Base-by-base conservation (phyloP, 2,329 filamentous ascomycete genomes). In the Cladosporium sp. region DNA sequence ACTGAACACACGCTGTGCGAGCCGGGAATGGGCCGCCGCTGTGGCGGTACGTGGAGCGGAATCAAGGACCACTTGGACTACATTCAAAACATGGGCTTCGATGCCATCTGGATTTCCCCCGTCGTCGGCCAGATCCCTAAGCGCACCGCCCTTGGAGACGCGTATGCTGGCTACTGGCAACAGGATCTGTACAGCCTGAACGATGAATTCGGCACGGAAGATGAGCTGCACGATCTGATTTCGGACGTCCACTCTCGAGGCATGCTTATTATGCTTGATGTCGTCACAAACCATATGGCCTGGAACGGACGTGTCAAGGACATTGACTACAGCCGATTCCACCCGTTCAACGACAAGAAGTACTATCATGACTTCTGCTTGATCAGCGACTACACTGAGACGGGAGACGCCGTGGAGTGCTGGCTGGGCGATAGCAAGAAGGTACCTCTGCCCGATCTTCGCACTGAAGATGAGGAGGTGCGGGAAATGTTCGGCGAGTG, bases 331-430 rank as follows among this genome's bases (percentile, higher is more conserved):
- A 70, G 68, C 51, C 59, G 66, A 13, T 75, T 77, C 38, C 66
- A 71, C 18, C 75, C 79, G 7, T 80, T 84, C 58, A 76, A 84
- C 62, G 67, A 77, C 22, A 52, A 72, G 15, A 73, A 72, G 19
- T 82, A 82, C 57, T 87, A 79, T 66, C 82, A 87, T 61, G 38
- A 74, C 1, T 78, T 75, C 59, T 86, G 84, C 65, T 59, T 61
- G 3, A 72, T 80, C 46, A 61, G 84, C 62, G 83, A 81, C 66
- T 41, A 52, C 25, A 60, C 64, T 32, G 66, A 83, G 60, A 58
- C 61, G 33, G 59, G 55, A 11, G 59, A 67, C 32, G 66, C 69
- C 5, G 67, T 73, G 52, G 49, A 65, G 43, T 78, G 78, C 62
- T 79, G 77, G 75, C 66, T 77, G 19, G 78, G 77, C 9, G 72